phyloP scores from a whole-genome alignment of 768 basidiomycete species.

The Leccinum longicurvipes region DNA sequence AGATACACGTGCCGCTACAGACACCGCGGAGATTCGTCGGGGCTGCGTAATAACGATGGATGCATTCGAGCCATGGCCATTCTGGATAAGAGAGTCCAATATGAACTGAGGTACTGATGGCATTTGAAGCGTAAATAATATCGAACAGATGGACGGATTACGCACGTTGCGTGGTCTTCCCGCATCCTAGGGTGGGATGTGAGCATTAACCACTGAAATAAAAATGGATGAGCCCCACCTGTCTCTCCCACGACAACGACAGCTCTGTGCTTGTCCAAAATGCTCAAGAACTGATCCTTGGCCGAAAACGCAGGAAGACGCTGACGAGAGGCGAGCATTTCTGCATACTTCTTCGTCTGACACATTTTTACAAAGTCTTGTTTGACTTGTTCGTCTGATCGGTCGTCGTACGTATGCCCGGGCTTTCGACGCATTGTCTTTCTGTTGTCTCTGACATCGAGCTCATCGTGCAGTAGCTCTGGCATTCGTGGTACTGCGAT shows the following conservation, averaged over 20 bases:
- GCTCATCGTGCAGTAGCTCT: slow-evolving; percentile 9
- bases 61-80: slow-evolving; percentile 56
- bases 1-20: slow-evolving; percentile 84
- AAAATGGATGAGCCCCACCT: slow-evolving; percentile 40
- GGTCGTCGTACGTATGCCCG: slow-evolving; percentile 33
- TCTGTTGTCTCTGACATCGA: not conserved
- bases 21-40: slow-evolving; percentile 82
- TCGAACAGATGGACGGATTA: not conserved
- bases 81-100: slow-evolving; percentile 73
- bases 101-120: slow-evolving; percentile 81
- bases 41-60: slow-evolving; percentile 89
- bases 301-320: slow-evolving; percentile 76
- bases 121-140: not conserved
- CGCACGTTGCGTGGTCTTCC: slow-evolving; percentile 86
- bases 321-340: slow-evolving; percentile 53
- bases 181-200: slow-evolving; percentile 53
- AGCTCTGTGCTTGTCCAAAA: slow-evolving; percentile 57
- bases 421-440: slow-evolving; percentile 1
- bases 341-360: slow-evolving; percentile 46
- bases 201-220: not conserved
- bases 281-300: slow-evolving; percentile 56
- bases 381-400: slow-evolving; percentile 48
- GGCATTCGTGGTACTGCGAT: slow-evolving; percentile 12
- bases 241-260: slow-evolving; percentile 91
- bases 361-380: slow-evolving; percentile 49